Evolutionary conservation across 768 basidiomycete species (phyloP), one percentile per base, ranked within the genome.

Genomic region (Leccinum aurantiacum): DNA sequence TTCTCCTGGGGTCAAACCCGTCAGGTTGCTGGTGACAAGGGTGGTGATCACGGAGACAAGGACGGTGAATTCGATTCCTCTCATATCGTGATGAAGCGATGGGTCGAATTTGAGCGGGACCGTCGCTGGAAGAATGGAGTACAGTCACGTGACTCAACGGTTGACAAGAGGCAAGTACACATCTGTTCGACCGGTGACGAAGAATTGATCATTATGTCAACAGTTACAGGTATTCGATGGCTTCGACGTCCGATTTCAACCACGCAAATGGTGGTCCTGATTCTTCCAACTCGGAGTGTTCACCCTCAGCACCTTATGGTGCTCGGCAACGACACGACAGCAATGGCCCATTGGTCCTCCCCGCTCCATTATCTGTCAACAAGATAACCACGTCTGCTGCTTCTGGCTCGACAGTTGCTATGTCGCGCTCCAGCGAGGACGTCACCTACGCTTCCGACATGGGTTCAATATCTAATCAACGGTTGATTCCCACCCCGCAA

Each of bases 31-130:
- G 94, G 94, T 9, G 90, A 89, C 68, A 85, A 83, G 66, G 84
- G 81, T 47, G 82, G 76, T 38, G 82, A 82, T 58, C 91, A 93
- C 67, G 91, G 90, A 11, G 95, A 94, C 71, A 99, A 98, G 78
- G 93, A 96, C 62, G 97, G 97, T 72, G 91, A 91, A 71, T 99
- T 99, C 68, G 96, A 99, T 77, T 96, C 95, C 29, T 84, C 87
- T 49, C 88, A 95, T 75, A 98, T 99, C 66, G 90, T 96, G 37
- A 98, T 98, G 97, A 98, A 98, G 81, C 85, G 93, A 44, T 99
- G 96, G 96, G 94, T 87, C 17, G 97, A 98, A 76, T 98, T 97
- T 72, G 97, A 98, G 79, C 81, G 96, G 53, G 97, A 98, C 65
- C 78, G 96, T 65, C 82, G 95, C 62, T 98, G 93, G 93, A 94